These are phyloP conservation scores for Austropuccinia psidii DNA, from an alignment of 1,284 basidiomycete species.

Conservation along the genomic window DNA sequence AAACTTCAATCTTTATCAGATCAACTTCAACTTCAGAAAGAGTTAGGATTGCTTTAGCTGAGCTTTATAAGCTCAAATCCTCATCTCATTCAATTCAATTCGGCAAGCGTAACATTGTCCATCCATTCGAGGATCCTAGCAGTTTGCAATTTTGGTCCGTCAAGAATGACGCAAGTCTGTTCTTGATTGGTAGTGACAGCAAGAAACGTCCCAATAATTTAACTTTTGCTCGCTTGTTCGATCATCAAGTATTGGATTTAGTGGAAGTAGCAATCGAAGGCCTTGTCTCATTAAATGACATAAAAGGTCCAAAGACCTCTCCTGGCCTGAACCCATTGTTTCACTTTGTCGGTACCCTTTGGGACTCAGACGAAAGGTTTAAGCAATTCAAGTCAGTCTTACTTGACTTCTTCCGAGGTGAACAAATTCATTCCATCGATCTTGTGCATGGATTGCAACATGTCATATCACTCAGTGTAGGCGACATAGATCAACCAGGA, in stretches of 20 bases:
- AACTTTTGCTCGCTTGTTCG: constrained; percentile 78
- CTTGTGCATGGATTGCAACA: constrained; percentile 22
- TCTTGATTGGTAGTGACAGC: constrained; percentile 80
- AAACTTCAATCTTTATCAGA: constrained; percentile 77
- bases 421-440: constrained; percentile 63
- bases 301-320: constrained; percentile 72
- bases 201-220: constrained; percentile 92
- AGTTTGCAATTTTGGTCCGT: constrained; percentile 84
- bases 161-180: constrained; percentile 92
- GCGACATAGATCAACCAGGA: constrained; percentile 61
- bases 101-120: constrained; percentile 84
- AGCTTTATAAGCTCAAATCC: constrained; percentile 52
- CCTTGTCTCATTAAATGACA: neutral
- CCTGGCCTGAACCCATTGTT: constrained; percentile 87
- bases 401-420: constrained; percentile 77
- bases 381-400: constrained; percentile 86
- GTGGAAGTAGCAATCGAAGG: constrained; percentile 70
- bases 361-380: constrained; percentile 62
- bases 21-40: constrained; percentile 77
- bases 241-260: constrained; percentile 84
- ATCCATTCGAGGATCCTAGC: constrained; percentile 73
- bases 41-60: constrained; percentile 73
- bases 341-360: constrained; percentile 71
- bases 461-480: constrained; percentile 63
- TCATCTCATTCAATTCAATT: constrained; percentile 67